Base-by-base conservation (phyloP, 1,284 basidiomycete species). In the Puccinia hordei region DNA sequence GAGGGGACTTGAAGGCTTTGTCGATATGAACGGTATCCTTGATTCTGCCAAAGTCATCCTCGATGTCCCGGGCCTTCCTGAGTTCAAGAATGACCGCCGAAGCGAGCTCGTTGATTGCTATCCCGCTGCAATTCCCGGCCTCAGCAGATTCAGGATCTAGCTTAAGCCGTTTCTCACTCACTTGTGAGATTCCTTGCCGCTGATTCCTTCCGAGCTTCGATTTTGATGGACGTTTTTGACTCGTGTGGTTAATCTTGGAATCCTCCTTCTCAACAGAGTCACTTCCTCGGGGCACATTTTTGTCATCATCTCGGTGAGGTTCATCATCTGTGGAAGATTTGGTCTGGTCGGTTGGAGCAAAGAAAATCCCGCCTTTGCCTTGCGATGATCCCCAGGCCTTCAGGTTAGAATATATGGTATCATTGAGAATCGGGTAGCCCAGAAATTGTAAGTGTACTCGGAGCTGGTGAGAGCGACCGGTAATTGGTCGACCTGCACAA, bases 371-470 rank as follows among this genome's bases (percentile, higher is more conserved):
- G n/a, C 92, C 92, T 85, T 90, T 90, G 2, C 93, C 94, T 0
- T 92, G 86, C 6, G 88, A 88, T 24, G 88, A 85, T 35, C 94
- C 94, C 95, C 95, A 98, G 51, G 96, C 93, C 38, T 88, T 89
- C 27, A 88, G 85, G 81, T 92, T 91, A 46, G 82, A 83, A 82
- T 87, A 87, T 68, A 87, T 85, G 17, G 86, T 86, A 65, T 87
- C 86, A 80, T 87, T 87, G 33, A 93, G 92, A 82, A 99, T 95
- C 0, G 97, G 92, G 84, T 93, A 88, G 0, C 97, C 97, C 69
- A 99, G 90, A 85, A 89, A 98, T 87, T 99, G 97, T 0, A 98
- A 89, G 85, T 99, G 97, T 0, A 99, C 96, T 65, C 96, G 90
- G 81, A 97, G 92, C 86, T 98, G 95, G 86, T 98, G 95, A 0